Evolutionary conservation across 1,284 basidiomycete species (phyloP).

Genomic region (Puccinia triticina): DNA sequence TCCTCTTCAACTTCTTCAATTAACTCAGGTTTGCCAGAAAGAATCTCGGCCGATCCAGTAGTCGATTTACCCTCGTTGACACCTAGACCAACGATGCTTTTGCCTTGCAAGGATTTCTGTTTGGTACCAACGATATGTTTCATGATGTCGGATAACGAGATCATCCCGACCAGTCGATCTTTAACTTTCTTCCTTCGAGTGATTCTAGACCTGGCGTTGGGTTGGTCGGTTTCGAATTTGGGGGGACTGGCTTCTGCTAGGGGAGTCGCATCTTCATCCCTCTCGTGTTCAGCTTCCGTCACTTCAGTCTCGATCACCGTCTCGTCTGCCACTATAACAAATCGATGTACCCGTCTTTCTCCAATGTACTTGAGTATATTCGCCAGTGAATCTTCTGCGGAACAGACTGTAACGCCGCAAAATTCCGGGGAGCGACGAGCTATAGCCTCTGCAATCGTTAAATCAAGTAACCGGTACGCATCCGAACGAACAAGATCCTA

Average conservation of each 20-base stretch:
- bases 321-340: constrained; percentile 74
- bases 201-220: not conserved
- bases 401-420: constrained; percentile 93
- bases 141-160: constrained; percentile 87
- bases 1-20: constrained; percentile 38
- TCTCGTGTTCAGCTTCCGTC: not conserved
- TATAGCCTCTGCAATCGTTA: constrained; percentile 92
- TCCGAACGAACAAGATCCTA: constrained; percentile 74
- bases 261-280: constrained; percentile 43
- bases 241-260: constrained; percentile 34
- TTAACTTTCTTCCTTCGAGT: constrained; percentile 61
- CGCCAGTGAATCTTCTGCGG: constrained; percentile 87
- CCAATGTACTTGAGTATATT: constrained; percentile 89
- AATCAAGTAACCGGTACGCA: constrained; percentile 88
- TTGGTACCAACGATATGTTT: constrained; percentile 73
- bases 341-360: constrained; percentile 86
- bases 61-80: constrained; percentile 27
- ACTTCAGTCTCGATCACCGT: constrained; percentile 22
- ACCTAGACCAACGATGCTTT: constrained; percentile 47
- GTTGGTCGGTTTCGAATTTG: not conserved
- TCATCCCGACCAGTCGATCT: constrained; percentile 81
- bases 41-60: not conserved
- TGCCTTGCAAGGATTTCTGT: constrained; percentile 54
- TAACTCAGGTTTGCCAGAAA: not conserved
- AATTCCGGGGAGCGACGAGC: constrained; percentile 89